Conservation (phyloP, 352 stramenopile genomes). For the Phytophthora uliginosa region DNA sequence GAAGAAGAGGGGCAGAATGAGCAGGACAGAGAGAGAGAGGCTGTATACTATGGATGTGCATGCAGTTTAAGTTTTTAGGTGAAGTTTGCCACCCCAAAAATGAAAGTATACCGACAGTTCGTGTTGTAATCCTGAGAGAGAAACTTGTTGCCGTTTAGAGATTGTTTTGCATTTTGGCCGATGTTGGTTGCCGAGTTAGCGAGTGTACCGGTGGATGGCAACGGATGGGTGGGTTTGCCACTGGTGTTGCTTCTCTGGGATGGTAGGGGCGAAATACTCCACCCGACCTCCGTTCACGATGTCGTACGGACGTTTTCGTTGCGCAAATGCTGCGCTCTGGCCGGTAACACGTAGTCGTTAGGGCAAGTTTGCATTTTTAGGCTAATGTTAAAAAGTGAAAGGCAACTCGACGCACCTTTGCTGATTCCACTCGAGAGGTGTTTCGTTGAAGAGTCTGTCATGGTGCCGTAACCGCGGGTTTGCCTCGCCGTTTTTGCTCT, state of each 20-base stretch:
- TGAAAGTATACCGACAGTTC: constrained; percentile 26
- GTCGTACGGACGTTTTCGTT: constrained; percentile 78
- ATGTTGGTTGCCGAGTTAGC: constrained; percentile 31
- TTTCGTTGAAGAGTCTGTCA: constrained; percentile 80
- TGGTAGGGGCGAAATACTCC: constrained; percentile 66
- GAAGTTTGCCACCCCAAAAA: constrained; percentile 7
- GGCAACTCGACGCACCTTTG: constrained; percentile 45
- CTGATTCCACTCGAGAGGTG: constrained; percentile 57
- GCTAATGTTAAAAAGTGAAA: not conserved
- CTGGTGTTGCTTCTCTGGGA: constrained; percentile 72
- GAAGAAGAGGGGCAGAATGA: constrained; percentile 1
- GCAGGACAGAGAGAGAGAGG: not conserved
- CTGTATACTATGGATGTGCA: constrained; percentile 40
- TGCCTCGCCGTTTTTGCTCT: constrained; percentile 57
- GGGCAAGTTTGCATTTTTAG: constrained; percentile 3
- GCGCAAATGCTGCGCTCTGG: constrained; percentile 76
- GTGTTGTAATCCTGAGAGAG: not conserved
- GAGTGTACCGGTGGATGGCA: constrained; percentile 70
- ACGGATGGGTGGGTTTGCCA: constrained; percentile 77
- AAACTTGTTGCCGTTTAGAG: not conserved
- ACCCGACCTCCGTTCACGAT: constrained; percentile 75
- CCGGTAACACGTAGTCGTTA: not conserved
- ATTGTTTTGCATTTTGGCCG: not conserved
- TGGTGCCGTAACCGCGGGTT: constrained; percentile 62
- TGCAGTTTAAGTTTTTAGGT: constrained; percentile 13